Evolutionary conservation across 805 yeast genomes (phyloP), one percentile per base, ranked within the genome.

Genomic region (Yarrowia yakushimensis): DNA sequence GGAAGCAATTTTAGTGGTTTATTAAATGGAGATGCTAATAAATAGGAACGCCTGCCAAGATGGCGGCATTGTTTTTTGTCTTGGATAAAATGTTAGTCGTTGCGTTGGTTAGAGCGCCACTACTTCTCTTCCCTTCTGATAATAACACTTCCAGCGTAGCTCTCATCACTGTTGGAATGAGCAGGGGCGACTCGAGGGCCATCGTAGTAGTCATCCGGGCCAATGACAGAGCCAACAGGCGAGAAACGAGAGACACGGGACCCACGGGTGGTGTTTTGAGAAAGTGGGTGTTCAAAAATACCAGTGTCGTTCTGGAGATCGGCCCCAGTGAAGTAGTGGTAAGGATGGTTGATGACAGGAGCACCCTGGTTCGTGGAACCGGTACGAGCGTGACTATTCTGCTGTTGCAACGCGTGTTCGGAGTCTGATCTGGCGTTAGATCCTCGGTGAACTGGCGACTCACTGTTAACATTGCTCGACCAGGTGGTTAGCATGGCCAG

Each of bases 131-230:
- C 59, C 22, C 59, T 25, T n/a, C 59, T 23, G 12, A 52, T 52
- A 20, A 52, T 52, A 12, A 52, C 59, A 36, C 59, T 52, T 18
- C 59, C 59, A 13, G 59, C 59, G 27, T 52, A 52, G 59, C 59
- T 52, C 43, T 52, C 59, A 13, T 52, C 59, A 17, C 43, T 34
- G 18, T 43, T 52, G 39, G 15, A 22, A 4, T n/a, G 27, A 15
- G 39, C 23, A 27, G 39, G 55, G 27, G 17, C 39, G 20, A 33
- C 55, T 48, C 55, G 15, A 4, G 55, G 55, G 7, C 39, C 28
- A 8, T 48, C 55, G 33, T 52, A 52, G 43, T 36, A 36, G 15
- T 52, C 59, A 12, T 36, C 59, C 7, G 59, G 59, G 3, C 59
- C 59, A 8, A 52, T 52, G 17, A 52, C 59, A 2, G 59, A 52